Percentiles rank a stretch among this genome's conserved stretches.
Conservation (phyloP, 2,329 filamentous ascomycete species). For the Myriosclerotinia duriaeana region DNA sequence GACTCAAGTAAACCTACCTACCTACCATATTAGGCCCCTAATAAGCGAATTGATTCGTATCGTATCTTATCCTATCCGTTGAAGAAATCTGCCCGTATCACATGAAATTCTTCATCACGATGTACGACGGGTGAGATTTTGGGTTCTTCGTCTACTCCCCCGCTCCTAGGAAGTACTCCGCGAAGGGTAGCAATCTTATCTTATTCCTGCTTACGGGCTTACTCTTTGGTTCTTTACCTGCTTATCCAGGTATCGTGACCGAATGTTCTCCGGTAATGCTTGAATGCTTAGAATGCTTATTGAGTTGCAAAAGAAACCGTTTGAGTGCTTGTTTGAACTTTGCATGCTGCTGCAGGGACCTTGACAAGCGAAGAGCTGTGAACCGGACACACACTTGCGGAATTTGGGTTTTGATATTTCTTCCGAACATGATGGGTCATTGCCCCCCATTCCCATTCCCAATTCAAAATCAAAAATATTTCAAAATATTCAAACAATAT, state of each 20-base stretch:
- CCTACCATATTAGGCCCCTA: neutral
- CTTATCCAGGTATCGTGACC: neutral
- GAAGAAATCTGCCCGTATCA: neutral
- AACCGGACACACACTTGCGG: no score
- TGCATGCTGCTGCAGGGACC: no score
- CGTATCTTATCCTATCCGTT: neutral
- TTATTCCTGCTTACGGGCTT: neutral
- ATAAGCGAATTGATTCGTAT: neutral
- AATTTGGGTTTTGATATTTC: no score
- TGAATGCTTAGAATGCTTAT: neutral
- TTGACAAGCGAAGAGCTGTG: no score
- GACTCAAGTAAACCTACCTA: neutral
- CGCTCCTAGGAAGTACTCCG: neutral
- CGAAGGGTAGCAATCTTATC: constrained; percentile 5
- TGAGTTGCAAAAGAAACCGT: no score
- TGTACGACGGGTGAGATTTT: neutral
- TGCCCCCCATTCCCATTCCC: no score
- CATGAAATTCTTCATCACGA: no score
- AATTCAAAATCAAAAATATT: no score
- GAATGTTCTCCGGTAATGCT: neutral
- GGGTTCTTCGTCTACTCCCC: no score
- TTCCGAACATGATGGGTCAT: no score
- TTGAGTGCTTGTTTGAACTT: no score
- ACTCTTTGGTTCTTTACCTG: neutral
- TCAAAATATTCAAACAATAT: neutral